Conservation (phyloP, 176 grass and related monocot species). For the Typha latifolia region DNA sequence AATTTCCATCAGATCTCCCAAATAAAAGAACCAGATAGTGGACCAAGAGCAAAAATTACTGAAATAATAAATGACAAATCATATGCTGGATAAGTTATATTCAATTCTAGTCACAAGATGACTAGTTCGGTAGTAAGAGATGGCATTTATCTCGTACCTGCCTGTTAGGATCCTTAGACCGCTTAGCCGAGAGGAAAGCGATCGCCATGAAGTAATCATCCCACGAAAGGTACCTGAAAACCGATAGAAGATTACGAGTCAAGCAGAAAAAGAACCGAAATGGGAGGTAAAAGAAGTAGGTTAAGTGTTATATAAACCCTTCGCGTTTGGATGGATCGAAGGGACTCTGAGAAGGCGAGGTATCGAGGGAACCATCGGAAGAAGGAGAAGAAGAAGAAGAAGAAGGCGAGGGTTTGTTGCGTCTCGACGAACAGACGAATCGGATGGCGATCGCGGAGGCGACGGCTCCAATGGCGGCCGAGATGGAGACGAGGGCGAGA, state of each 20-base stretch:
- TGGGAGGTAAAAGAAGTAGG: too few species aligned
- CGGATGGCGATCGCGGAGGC: slow-evolving; percentile 34
- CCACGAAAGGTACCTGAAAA: slow-evolving; percentile 75
- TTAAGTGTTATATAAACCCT: slow-evolving; percentile 28
- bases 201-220: slow-evolving; percentile 99
- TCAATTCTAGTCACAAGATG: neutral
- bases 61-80: too few species aligned
- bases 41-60: too few species aligned
- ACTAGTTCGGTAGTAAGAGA: neutral
- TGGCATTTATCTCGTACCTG: slow-evolving; percentile 37
- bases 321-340: slow-evolving; percentile 65
- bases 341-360: slow-evolving; percentile 30
- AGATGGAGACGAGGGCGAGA: slow-evolving; percentile 46
- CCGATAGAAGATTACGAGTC: neutral
- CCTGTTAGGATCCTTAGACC: slow-evolving; percentile 88
- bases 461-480: slow-evolving; percentile 47
- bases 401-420: neutral
- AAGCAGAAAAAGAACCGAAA: neutral
- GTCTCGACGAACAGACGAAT: slow-evolving; percentile 27
- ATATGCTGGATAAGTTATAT: too few species aligned
- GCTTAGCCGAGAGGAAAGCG: slow-evolving; percentile 91
- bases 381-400: neutral
- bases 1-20: too few species aligned
- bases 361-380: neutral
- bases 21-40: too few species aligned